phyloP scores from a whole-genome alignment of 495 filamentous ascomycete genomes.

The Patellaria atrata region DNA sequence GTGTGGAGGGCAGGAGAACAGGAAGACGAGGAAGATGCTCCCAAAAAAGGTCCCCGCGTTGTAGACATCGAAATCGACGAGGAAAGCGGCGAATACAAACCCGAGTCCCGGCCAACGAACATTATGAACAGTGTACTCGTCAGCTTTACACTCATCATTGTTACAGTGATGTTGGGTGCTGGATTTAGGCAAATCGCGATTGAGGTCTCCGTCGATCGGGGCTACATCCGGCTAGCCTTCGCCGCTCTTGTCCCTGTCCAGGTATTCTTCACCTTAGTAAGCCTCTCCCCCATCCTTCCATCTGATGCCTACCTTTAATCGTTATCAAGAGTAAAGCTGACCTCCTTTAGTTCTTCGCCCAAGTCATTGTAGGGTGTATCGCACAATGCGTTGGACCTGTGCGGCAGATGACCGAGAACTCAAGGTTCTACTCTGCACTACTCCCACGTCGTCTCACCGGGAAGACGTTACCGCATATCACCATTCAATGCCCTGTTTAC shows the following conservation, averaged over 20 bases:
- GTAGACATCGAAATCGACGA: slow-evolving; percentile 47
- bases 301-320: background rate
- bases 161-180: slow-evolving; percentile 48
- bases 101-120: slow-evolving; percentile 49
- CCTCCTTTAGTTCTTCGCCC: slow-evolving; percentile 45
- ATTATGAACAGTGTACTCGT: slow-evolving; percentile 54
- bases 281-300: slow-evolving; percentile 1
- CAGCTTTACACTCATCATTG: slow-evolving; percentile 44
- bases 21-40: slow-evolving; percentile 31
- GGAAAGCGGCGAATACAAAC: slow-evolving; percentile 50
- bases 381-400: slow-evolving; percentile 63
- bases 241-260: slow-evolving; percentile 51
- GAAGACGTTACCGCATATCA: slow-evolving; percentile 46
- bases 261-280: slow-evolving; percentile 59
- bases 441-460: slow-evolving; percentile 43
- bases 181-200: slow-evolving; percentile 53
- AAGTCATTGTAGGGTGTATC: slow-evolving; percentile 52
- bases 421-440: slow-evolving; percentile 61
- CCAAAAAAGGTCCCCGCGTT: slow-evolving; percentile 24
- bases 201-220: slow-evolving; percentile 49
- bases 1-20: slow-evolving; percentile 46
- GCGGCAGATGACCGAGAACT: slow-evolving; percentile 55
- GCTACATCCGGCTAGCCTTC: slow-evolving; percentile 46
- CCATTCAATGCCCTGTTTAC: slow-evolving; percentile 59
- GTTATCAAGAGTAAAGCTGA: no score